phyloP scores from a whole-genome alignment of 768 basidiomycete genomes.

The Calocybe indica region DNA sequence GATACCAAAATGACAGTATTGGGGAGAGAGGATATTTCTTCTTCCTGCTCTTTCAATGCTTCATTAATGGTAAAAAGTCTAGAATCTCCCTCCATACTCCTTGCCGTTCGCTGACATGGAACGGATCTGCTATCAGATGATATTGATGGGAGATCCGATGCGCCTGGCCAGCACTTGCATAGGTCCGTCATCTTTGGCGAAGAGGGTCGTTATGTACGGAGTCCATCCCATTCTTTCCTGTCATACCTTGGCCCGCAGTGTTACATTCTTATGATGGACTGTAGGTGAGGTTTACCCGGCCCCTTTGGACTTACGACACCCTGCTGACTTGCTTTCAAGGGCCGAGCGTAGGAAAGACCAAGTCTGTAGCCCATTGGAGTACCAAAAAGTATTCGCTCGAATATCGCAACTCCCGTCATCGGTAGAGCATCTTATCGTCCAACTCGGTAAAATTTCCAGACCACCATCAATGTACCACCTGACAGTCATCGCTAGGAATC shows the following conservation, averaged over 20 bases:
- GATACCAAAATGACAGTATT: slow-evolving; percentile 40
- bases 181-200: slow-evolving; percentile 72
- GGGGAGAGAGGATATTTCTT: slow-evolving; percentile 86
- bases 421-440: slow-evolving; percentile 81
- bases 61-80: slow-evolving; percentile 59
- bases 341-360: slow-evolving; percentile 80
- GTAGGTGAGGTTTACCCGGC: slow-evolving; percentile 42
- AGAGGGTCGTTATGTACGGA: slow-evolving; percentile 71
- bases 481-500: slow-evolving; percentile 37
- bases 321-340: slow-evolving; percentile 28
- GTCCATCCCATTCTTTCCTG: slow-evolving; percentile 79
- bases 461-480: slow-evolving; percentile 1
- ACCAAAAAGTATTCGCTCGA: slow-evolving; percentile 64
- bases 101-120: neutral
- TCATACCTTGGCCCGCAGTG: slow-evolving; percentile 75
- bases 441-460: slow-evolving; percentile 47
- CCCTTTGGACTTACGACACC: neutral
- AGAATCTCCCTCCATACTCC: neutral
- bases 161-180: slow-evolving; percentile 55
- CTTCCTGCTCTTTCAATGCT: slow-evolving; percentile 92
- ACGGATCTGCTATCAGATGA: slow-evolving; percentile 36
- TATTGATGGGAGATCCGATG: slow-evolving; percentile 67
- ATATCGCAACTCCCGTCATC: slow-evolving; percentile 52
- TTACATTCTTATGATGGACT: slow-evolving; percentile 72
- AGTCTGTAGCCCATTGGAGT: slow-evolving; percentile 73